Conservation (phyloP, 2,329 filamentous ascomycete species). For the Pseudogymnoascus sp. region DNA sequence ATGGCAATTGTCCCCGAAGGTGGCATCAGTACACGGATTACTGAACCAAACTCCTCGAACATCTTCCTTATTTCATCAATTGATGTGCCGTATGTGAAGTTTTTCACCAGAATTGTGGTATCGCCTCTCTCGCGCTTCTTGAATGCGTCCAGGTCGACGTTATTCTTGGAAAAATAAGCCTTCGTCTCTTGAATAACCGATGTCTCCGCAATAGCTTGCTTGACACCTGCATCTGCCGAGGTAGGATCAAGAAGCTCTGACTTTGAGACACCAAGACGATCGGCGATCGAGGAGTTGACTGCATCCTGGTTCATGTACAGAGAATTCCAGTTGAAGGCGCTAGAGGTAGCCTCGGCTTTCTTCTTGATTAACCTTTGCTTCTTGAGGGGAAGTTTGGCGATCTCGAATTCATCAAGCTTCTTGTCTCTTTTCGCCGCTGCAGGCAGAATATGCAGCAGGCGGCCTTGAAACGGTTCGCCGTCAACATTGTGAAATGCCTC, state of each 20-base stretch:
- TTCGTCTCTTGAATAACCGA: slow-evolving; percentile 96
- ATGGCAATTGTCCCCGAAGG: slow-evolving; percentile 91
- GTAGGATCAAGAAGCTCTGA: slow-evolving; percentile 92
- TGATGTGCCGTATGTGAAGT: slow-evolving; percentile 80
- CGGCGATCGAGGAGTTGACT: slow-evolving; percentile 82
- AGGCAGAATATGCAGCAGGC: slow-evolving; percentile 83
- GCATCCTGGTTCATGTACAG: slow-evolving; percentile 98
- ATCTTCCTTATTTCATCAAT: slow-evolving; percentile 70
- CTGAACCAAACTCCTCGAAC: slow-evolving; percentile 79
- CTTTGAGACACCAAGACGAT: slow-evolving; percentile 82
- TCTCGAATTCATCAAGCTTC: slow-evolving; percentile 77
- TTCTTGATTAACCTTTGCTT: slow-evolving; percentile 88
- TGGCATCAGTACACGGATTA: slow-evolving; percentile 82
- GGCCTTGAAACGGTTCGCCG: slow-evolving; percentile 83
- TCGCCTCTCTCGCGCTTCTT: slow-evolving; percentile 80
- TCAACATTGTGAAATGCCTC: slow-evolving; percentile 75
- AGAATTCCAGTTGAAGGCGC: slow-evolving; percentile 96
- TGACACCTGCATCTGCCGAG: slow-evolving; percentile 86
- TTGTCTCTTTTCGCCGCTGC: slow-evolving; percentile 75
- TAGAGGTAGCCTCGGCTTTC: slow-evolving; percentile 70
- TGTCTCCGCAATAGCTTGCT: slow-evolving; percentile 94
- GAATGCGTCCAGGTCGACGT: slow-evolving; percentile 88
- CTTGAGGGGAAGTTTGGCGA: slow-evolving; percentile 89
- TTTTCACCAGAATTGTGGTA: slow-evolving; percentile 85
- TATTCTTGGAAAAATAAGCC: slow-evolving; percentile 78